A percentile compares a stretch with the other conserved stretches of the same genome.
Conservation (phyloP, 2,329 filamentous ascomycete species). For the Pestalotiopsis sp. region DNA sequence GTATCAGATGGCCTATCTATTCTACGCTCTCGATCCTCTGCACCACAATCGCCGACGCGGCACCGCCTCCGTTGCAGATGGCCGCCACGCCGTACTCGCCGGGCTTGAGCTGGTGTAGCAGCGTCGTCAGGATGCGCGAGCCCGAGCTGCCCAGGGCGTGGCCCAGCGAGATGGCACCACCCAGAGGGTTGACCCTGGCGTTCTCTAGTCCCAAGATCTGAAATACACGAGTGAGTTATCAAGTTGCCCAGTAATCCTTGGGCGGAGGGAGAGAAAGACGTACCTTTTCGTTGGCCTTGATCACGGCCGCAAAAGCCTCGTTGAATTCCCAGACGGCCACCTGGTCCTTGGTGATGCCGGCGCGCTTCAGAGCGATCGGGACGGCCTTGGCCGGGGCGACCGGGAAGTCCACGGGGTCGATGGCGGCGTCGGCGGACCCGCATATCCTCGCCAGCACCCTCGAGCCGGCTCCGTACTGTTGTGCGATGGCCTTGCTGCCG, state of each 20-base stretch:
- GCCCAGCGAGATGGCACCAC: conserved; percentile 88
- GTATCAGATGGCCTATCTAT: conserved; percentile 12
- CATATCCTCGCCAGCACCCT: conserved; percentile 87
- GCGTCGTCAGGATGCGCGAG: conserved; percentile 83
- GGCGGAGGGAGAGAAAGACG: conserved; percentile 1
- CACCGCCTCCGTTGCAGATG: conserved; percentile 96
- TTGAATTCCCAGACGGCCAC: conserved; percentile 98
- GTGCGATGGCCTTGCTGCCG: conserved; percentile 77
- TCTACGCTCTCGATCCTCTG: conserved; percentile 71
- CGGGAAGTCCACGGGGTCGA: conserved; percentile 92
- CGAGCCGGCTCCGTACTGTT: conserved; percentile 75
- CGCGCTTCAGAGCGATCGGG: conserved; percentile 82
- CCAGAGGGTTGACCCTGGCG: conserved; percentile 82
- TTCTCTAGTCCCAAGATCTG: conserved; percentile 79
- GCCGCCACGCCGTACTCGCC: conserved; percentile 94
- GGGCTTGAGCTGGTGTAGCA: conserved; percentile 87
- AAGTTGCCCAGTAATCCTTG: conserved; percentile 1
- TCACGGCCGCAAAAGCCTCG: conserved; percentile 94
- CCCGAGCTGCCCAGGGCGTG: conserved; percentile 94
- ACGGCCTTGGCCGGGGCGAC: conserved; percentile 91
- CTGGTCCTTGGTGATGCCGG: conserved; percentile 88
- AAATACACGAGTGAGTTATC: not conserved
- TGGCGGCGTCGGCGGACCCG: conserved; percentile 83
- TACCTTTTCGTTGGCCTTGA: conserved; percentile 90
- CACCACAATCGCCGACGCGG: conserved; percentile 87